Evolutionary conservation across 2,329 filamentous ascomycete species (phyloP).

Genomic region (Calonectria montana): DNA sequence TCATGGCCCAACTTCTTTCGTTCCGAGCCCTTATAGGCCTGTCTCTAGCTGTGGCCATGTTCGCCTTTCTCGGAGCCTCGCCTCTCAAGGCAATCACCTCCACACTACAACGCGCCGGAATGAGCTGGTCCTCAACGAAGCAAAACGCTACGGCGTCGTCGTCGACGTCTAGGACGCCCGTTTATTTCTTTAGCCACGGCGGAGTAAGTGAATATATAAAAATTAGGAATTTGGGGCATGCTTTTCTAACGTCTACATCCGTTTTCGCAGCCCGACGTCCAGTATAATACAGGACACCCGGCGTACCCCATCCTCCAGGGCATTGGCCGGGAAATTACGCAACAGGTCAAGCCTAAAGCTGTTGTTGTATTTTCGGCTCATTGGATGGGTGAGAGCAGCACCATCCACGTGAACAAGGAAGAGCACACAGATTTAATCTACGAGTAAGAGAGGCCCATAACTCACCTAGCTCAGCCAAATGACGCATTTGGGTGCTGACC

Average conservation of each 20-base stretch:
- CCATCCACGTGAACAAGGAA: conserved; percentile 74
- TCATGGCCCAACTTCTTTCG: conserved; percentile 37
- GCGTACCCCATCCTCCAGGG: conserved; percentile 72
- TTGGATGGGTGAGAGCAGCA: conserved; percentile 71
- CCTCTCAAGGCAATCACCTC: conserved; percentile 36
- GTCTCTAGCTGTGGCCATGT: conserved; percentile 36
- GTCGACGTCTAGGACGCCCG: conserved; percentile 45
- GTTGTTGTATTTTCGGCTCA: conserved; percentile 83
- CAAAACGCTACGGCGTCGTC: conserved; percentile 20
- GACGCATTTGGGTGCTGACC: conserved; percentile 29
- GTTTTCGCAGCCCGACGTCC: conserved; percentile 66
- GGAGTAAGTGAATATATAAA: conserved; percentile 51
- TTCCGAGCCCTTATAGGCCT: conserved; percentile 36
- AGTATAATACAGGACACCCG: conserved; percentile 76
- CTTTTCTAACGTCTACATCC: not conserved
- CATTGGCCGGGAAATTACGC: conserved; percentile 77
- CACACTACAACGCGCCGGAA: conserved; percentile 35
- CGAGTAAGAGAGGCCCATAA: conserved; percentile 61
- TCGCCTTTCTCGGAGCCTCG: conserved; percentile 37
- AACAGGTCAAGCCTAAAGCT: conserved; percentile 76
- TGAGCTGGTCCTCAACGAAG: conserved; percentile 29
- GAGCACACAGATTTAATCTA: conserved; percentile 76
- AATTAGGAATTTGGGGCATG: not conserved
- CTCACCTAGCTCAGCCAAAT: not conserved
- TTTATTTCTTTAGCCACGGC: conserved; percentile 64